These are phyloP conservation scores for Aspergillus felis DNA, from an alignment of 2,329 filamentous ascomycete species.

Conservation along the genomic window DNA sequence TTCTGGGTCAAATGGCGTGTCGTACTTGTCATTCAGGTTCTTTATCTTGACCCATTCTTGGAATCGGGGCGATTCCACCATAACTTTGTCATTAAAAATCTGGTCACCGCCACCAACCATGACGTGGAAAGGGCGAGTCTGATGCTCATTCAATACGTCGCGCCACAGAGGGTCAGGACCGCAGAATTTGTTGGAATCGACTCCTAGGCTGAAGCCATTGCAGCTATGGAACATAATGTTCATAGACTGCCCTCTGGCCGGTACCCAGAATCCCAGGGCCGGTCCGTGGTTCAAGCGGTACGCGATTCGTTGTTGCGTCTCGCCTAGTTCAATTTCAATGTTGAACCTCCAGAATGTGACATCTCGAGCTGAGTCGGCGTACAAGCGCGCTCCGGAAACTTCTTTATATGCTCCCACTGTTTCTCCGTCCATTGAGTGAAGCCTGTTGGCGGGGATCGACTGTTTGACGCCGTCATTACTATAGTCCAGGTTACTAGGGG, in stretches of 20 bases:
- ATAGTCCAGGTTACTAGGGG: slow-evolving; percentile 44
- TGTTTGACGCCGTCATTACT: slow-evolving; percentile 36
- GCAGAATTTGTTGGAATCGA: slow-evolving; percentile 74
- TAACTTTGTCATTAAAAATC: slow-evolving; percentile 87
- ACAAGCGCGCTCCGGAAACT: slow-evolving; percentile 74
- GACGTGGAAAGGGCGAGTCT: slow-evolving; percentile 88
- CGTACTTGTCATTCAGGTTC: slow-evolving; percentile 75
- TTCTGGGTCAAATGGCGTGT: slow-evolving; percentile 69
- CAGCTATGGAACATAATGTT: slow-evolving; percentile 99
- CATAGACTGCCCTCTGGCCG: slow-evolving; percentile 78
- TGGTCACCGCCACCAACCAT: slow-evolving; percentile 98
- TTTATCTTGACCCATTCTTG: slow-evolving; percentile 78
- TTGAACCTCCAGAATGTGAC: slow-evolving; percentile 98
- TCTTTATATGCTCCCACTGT: slow-evolving; percentile 77
- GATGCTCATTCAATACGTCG: slow-evolving; percentile 88
- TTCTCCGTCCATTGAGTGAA: slow-evolving; percentile 64
- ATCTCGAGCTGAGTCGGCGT: slow-evolving; percentile 77
- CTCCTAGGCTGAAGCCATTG: slow-evolving; percentile 85
- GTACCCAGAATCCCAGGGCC: slow-evolving; percentile 90
- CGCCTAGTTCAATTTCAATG: slow-evolving; percentile 80
- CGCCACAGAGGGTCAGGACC: slow-evolving; percentile 96
- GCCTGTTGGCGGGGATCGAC: slow-evolving; percentile 46
- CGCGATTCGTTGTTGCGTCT: slow-evolving; percentile 77
- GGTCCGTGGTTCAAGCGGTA: slow-evolving; percentile 95
- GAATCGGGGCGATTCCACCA: slow-evolving; percentile 71